Conservation (phyloP, 345 rosid species). For the Hibiscus syriacus region DNA sequence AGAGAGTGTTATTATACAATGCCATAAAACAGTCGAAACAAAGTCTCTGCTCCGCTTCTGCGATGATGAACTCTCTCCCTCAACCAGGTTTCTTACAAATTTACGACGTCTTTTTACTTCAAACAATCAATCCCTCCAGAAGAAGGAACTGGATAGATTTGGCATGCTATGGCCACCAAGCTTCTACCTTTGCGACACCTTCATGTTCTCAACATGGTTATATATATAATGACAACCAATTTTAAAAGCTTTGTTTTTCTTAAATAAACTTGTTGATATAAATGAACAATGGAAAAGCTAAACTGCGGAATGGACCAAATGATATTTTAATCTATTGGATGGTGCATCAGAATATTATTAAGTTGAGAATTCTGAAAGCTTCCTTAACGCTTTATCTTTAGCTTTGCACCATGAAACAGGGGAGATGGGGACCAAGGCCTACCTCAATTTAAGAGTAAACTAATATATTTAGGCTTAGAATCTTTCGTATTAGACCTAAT, state of each 20-base stretch:
- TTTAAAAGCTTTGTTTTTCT: not conserved
- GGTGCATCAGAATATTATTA: not conserved
- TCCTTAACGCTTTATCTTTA: conserved; percentile 1
- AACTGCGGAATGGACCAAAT: conserved; percentile 11
- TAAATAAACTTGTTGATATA: not conserved
- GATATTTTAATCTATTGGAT: not conserved
- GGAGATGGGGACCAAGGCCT: not conserved
- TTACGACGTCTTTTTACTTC: too few relatives aligned
- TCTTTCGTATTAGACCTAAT: not conserved
- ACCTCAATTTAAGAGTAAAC: not conserved
- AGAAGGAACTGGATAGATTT: not conserved
- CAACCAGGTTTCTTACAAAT: too few relatives aligned
- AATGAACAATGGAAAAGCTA: not conserved
- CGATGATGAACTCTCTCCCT: not conserved
- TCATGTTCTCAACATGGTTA: conserved; percentile 21
- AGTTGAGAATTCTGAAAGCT: not conserved
- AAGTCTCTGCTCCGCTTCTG: not conserved
- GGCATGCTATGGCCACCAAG: conserved; percentile 27
- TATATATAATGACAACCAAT: not conserved
- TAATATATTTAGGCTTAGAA: too few relatives aligned
- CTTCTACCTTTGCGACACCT: conserved; percentile 17
- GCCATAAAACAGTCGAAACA: conserved; percentile 15
- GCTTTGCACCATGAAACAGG: not conserved
- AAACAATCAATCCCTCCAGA: too few relatives aligned
- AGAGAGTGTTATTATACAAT: conserved; percentile 21